These are phyloP conservation scores for Metschnikowia santaceciliae DNA, from an alignment of 805 yeast species.

Conservation along the genomic window DNA sequence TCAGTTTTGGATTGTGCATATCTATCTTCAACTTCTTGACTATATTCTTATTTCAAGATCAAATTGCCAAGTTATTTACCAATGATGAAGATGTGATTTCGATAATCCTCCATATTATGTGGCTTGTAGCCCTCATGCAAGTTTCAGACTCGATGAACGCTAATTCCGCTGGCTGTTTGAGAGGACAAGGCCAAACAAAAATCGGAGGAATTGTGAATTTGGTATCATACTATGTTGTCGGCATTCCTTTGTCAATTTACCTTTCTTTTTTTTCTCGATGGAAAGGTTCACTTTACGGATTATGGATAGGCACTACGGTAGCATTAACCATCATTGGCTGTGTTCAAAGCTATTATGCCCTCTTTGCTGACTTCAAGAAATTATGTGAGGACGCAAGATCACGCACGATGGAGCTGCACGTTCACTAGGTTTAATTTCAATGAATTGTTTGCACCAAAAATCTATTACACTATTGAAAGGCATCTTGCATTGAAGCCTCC, in stretches of 20 bases:
- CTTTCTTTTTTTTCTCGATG: conserved; percentile 48
- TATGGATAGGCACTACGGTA: conserved; percentile 53
- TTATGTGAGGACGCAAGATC: conserved; percentile 37
- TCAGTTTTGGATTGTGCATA: conserved; percentile 33
- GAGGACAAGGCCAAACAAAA: conserved; percentile 75
- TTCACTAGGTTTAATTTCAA: neutral
- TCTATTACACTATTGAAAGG: conserved; percentile 20
- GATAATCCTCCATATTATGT: conserved; percentile 49
- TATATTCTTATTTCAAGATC: conserved; percentile 28
- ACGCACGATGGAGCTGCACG: conserved; percentile 24
- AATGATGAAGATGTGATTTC: conserved; percentile 53
- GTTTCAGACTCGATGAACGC: conserved; percentile 67
- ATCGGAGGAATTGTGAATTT: conserved; percentile 59
- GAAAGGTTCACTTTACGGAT: conserved; percentile 51
- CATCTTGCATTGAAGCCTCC: conserved; percentile 39
- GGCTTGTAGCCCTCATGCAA: conserved; percentile 66
- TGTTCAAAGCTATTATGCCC: conserved; percentile 36
- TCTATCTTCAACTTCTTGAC: conserved; percentile 31
- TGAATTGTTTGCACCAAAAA: neutral
- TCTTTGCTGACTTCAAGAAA: conserved; percentile 37
- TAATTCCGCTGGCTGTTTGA: conserved; percentile 67
- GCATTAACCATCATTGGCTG: conserved; percentile 18
- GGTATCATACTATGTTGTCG: conserved; percentile 55
- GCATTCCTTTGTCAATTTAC: conserved; percentile 56
- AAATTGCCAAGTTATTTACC: conserved; percentile 49